Evolutionary conservation across 2,329 filamentous ascomycete genomes (phyloP), one percentile per base, ranked within the genome.

Genomic region (Triangularia setosa): DNA sequence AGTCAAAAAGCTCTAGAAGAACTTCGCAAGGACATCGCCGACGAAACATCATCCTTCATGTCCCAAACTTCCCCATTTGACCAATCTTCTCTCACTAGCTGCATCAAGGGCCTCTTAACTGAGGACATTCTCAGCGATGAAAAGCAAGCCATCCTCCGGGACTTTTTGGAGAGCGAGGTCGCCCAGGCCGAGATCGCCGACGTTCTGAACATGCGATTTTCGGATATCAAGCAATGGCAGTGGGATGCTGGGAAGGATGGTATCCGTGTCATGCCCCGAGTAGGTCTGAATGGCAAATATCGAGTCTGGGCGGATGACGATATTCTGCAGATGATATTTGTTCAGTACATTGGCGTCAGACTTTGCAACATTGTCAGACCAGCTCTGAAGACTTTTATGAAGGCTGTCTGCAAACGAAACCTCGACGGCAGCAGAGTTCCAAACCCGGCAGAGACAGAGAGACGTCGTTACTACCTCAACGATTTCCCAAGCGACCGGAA

Each of bases 281-380:
- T 75, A 40, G 76, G 79, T 35, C 65, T 78, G 24, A 80, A 80
- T 60, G 79, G 79, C 1, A 80, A 79, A 64, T 80, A 79, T 64
- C 74, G 78, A 1, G 78, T 80, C 60, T 79, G 79, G 75, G 78
- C 79, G 72, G 78, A 81, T 63, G 78, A 81, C 62, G 79, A 81
- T 58, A 75, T 80, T 11, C 70, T 81, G 16, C 78, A 81, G 65
- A 75, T 77, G n/a, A 76, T 80, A 12, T 79, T 80, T 63, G 73
- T 79, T 14, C 78, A 80, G 60, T 79, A 76, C 63, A 77, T 81
- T 40, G 78, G 76, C 1, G 72, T 78, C 27, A 67, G 69, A 18
- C 72, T 78, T 64, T 77, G 75, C 60, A 72, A 73, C 9, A 57
- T 73, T 1, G 63, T 75, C 21, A 78, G 76, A 55, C 25, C 60